These are phyloP conservation scores for Rhodotorula sp. DNA, from an alignment of 1,284 basidiomycete genomes.

Conservation along the genomic window DNA sequence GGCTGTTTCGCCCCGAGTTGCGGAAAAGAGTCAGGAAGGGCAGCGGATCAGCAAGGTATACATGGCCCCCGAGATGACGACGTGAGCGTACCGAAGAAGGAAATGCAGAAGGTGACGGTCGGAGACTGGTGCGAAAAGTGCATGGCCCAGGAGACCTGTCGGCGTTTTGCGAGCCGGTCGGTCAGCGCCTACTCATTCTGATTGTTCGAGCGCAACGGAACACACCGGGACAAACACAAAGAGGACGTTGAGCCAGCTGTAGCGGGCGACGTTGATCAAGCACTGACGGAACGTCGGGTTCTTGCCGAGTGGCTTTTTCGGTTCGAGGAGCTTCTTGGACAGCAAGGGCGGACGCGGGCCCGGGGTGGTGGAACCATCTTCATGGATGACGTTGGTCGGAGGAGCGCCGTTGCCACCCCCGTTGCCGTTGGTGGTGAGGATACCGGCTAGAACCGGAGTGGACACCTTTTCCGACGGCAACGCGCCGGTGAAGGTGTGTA, in stretches of 20 bases:
- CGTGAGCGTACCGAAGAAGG: neutral
- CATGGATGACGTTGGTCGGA: neutral
- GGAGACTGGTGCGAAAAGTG: conserved; percentile 59
- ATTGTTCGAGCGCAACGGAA: neutral
- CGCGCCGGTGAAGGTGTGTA: neutral
- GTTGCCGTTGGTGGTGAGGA: neutral
- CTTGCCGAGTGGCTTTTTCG: conserved; percentile 29
- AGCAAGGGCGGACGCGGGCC: conserved; percentile 15
- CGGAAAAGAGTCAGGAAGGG: neutral
- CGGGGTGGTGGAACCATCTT: neutral
- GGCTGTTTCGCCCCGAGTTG: conserved; percentile 31
- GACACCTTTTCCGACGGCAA: neutral
- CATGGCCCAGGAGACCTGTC: conserved; percentile 60
- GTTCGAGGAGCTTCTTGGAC: conserved; percentile 33
- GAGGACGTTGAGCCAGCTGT: conserved; percentile 56
- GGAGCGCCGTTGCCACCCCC: neutral
- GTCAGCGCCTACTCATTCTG: too few relatives aligned
- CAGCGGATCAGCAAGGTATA: neutral
- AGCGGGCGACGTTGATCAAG: conserved; percentile 51
- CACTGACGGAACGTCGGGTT: conserved; percentile 43
- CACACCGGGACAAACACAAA: conserved; percentile 57
- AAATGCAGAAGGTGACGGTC: conserved; percentile 61
- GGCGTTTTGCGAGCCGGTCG: too few relatives aligned
- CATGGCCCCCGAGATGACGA: neutral
- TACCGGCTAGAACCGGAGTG: too few relatives aligned